Percentiles rank a stretch among this genome's conserved stretches.
Conservation (phyloP, 257 asterid genomes). For the Phtheirospermum japonicum region DNA sequence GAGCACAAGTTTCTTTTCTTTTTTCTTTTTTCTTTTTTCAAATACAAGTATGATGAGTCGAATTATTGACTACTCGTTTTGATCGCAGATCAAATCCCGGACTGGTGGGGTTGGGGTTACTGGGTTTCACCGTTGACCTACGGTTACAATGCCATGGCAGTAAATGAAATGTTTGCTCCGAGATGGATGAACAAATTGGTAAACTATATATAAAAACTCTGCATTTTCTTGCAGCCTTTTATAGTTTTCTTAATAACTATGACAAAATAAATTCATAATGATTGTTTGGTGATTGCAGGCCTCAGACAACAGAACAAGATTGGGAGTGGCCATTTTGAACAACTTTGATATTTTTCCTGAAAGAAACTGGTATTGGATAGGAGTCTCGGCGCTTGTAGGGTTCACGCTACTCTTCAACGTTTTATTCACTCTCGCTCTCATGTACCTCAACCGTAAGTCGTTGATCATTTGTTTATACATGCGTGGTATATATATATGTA, state of each 20-base stretch:
- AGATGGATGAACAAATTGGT: conserved; percentile 72
- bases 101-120: conserved; percentile 74
- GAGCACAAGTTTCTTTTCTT: too few species aligned
- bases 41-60: too few species aligned
- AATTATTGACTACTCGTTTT: too few species aligned
- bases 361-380: conserved; percentile 62
- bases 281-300: conserved; percentile 36
- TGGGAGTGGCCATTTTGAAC: conserved; percentile 48
- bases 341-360: conserved; percentile 45
- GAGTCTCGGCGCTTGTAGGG: conserved; percentile 54
- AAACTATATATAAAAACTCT: not conserved
- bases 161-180: conserved; percentile 62
- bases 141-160: conserved; percentile 53
- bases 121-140: conserved; percentile 68
- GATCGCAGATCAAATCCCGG: conserved; percentile 52
- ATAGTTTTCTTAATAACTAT: too few species aligned
- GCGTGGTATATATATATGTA: conserved; percentile 18
- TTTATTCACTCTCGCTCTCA: conserved; percentile 57
- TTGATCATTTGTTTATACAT: not conserved
- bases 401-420: conserved; percentile 58
- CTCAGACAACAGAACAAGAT: conserved; percentile 37
- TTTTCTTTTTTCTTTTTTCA: too few species aligned
- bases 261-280: not conserved
- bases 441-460: conserved; percentile 65
- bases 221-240: not conserved